phyloP scores from a whole-genome alignment of 768 basidiomycete species.

The Amanita molliuscula region DNA sequence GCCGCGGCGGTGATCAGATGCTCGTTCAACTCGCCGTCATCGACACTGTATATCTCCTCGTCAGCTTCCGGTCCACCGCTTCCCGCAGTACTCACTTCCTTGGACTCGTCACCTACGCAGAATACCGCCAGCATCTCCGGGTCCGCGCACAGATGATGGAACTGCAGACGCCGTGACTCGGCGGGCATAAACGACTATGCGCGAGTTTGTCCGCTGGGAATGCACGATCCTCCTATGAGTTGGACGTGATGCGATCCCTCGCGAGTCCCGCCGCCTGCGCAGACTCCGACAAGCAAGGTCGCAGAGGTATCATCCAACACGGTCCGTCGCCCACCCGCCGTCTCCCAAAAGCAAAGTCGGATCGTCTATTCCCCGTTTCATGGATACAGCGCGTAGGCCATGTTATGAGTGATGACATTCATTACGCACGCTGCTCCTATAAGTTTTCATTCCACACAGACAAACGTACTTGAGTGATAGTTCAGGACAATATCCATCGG shows the following conservation, averaged over 20 bases:
- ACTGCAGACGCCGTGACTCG: neutral
- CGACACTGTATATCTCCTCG: neutral
- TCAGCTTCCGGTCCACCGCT: neutral
- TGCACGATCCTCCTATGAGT: neutral
- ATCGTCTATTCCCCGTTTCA: neutral
- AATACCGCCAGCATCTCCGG: neutral
- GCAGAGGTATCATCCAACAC: conserved; percentile 1
- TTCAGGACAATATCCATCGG: conserved; percentile 18
- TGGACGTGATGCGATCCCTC: neutral
- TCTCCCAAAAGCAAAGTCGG: neutral
- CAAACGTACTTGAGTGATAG: conserved; percentile 17
- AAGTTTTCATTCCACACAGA: neutral
- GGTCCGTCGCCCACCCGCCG: neutral
- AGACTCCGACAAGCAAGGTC: neutral
- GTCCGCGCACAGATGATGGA: neutral
- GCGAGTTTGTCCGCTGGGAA: neutral
- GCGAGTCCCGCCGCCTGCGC: neutral
- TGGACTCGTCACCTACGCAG: neutral
- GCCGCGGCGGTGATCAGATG: too few relatives aligned
- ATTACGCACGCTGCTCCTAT: conserved; percentile 29
- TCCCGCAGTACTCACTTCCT: neutral
- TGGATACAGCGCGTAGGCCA: conserved; percentile 31
- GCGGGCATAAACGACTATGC: neutral
- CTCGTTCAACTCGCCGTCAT: neutral
- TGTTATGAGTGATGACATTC: conserved; percentile 29